Base-by-base conservation (phyloP, 78 protist genomes). In the Dictyostelium firmibasis region DNA sequence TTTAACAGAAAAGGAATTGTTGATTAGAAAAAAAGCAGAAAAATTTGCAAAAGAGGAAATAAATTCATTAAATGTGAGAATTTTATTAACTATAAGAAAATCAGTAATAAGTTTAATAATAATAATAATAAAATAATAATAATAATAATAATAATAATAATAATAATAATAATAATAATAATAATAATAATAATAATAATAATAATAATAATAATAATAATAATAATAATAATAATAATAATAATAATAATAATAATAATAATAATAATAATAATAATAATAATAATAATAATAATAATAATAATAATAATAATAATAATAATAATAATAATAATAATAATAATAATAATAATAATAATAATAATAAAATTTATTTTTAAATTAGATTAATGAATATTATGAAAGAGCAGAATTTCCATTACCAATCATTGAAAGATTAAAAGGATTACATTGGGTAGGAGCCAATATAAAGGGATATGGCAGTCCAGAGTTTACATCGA, bases 341-440 rank as follows among this genome's bases (percentile, higher is more conserved):
- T n/a, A n/a, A n/a, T n/a, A n/a, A n/a, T n/a, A n/a, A n/a, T n/a
- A n/a, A n/a, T n/a, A n/a, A n/a, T n/a, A n/a, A n/a, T 75, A 31
- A 75, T 11, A 14, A 36, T 0, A 31, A 27, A 64, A 18, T 1
- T 13, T 53, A 13, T 53, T 38, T 9, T 50, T 50, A 7, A 7
- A 29, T 25, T 14, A 89, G 94, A 41, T 81, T 3, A 89, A 89
- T 70, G 50, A 78, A 78, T 89, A 89, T 81, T 89, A 89, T 81
- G 94, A 89, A 47, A 89, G 83, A 69, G 94, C 94, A 89, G 94
- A 89, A n/a, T 89, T 89, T 50, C 94, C 94, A 81, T 9, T 69
- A 1, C 20, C 72, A 29, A 9, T 89, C 9, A 18, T 89, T 5
- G 50, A 11, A 23, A 70, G 57, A 50, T 47, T 89, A 35, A 70